Evolutionary conservation across 2,329 filamentous ascomycete species (phyloP).

Genomic region (Trichoderma harzianum): DNA sequence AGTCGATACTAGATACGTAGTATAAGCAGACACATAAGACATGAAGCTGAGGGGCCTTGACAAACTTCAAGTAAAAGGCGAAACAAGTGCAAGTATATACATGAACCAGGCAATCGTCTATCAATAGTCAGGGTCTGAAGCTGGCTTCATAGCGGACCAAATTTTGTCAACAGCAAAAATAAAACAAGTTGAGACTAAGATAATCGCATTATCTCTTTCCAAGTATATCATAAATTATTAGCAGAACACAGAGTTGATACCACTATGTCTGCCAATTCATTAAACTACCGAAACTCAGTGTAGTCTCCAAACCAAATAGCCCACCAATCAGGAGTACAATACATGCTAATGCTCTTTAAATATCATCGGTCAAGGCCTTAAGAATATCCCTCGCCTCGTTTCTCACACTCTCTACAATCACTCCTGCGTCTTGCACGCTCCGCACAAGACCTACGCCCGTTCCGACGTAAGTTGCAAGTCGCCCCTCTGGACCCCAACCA

Average conservation of each 20-base stretch:
- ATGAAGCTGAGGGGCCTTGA: neutral
- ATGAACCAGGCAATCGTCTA: neutral
- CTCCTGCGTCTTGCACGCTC: slow-evolving; percentile 36
- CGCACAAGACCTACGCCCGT: slow-evolving; percentile 44
- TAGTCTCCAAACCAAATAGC: neutral
- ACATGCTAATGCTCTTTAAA: neutral
- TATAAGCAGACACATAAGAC: neutral
- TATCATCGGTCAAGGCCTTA: slow-evolving; percentile 11
- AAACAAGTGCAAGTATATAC: neutral
- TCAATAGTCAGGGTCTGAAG: neutral
- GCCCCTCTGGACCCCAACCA: slow-evolving; percentile 46
- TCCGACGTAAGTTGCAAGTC: slow-evolving; percentile 50
- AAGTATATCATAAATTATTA: neutral
- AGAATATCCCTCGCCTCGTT: slow-evolving; percentile 26
- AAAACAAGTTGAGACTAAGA: neutral
- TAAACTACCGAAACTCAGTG: neutral
- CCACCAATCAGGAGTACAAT: neutral
- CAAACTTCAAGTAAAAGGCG: neutral
- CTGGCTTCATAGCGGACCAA: neutral
- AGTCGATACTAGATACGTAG: neutral
- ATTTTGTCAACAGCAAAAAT: neutral
- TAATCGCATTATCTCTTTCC: neutral
- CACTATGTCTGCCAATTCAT: neutral
- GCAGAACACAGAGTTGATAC: neutral
- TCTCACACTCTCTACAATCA: slow-evolving; percentile 36